Percentiles rank a stretch among this genome's conserved stretches.
Conservation (phyloP, 352 stramenopile genomes). For the Pythium dissimile region DNA sequence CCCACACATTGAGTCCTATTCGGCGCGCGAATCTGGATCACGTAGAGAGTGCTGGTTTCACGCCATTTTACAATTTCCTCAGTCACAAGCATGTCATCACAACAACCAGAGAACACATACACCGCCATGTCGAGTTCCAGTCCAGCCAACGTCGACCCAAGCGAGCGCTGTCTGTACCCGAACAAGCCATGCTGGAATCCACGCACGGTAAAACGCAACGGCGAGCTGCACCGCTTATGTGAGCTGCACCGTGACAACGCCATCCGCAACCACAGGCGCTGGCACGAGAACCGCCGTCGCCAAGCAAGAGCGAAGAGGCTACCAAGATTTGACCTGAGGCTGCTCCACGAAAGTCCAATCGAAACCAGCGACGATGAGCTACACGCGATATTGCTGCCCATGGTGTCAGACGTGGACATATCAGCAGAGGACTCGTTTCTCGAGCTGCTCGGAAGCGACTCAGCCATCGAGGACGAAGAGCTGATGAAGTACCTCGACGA, state of each 20-base stretch:
- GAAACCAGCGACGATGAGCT: neutral
- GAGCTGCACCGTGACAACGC: neutral
- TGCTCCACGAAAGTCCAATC: neutral
- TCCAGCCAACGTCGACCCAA: neutral
- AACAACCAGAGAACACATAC: neutral
- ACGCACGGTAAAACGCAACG: slow-evolving; percentile 1
- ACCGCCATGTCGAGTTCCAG: neutral
- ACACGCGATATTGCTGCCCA: too few relatives aligned
- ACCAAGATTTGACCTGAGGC: neutral
- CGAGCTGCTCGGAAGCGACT: neutral
- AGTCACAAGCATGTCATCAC: too few relatives aligned
- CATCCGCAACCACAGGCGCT: slow-evolving; percentile 19
- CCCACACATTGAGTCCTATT: too few relatives aligned
- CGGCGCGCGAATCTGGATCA: too few relatives aligned
- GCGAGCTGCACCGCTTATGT: slow-evolving; percentile 4
- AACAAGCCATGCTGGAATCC: neutral
- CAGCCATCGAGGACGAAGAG: neutral
- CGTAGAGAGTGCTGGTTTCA: too few relatives aligned
- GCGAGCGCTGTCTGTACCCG: slow-evolving; percentile 14
- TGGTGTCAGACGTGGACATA: neutral
- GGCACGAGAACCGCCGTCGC: neutral
- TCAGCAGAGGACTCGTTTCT: neutral
- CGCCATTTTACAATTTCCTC: too few relatives aligned
- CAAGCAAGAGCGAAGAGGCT: neutral
- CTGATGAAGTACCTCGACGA: neutral